Base-by-base conservation (phyloP, 2,329 filamentous ascomycete genomes). In the Cladosporium colombiae region DNA sequence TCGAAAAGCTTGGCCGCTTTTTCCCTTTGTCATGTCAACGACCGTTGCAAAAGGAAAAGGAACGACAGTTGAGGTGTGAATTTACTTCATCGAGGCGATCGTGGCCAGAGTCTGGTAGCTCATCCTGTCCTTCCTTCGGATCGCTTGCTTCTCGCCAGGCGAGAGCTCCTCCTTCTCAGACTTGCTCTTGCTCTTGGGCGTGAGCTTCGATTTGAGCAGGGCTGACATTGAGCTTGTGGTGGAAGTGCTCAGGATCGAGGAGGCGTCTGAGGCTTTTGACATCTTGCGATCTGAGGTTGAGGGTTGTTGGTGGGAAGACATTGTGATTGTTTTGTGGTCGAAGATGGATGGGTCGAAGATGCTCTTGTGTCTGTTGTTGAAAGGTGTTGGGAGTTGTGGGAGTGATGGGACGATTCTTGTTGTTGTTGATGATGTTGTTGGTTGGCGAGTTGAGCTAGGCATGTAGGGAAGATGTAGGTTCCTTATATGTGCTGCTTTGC, bases 211-310 rank as follows among this genome's bases (percentile, higher is more conserved):
- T 46, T 67, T 67, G 49, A 67, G 65, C 18, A 67, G 37, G 35
- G 56, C 46, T 11, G 62, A 44, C 35, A 58, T 67, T n/a, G 65
- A 67, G 57, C 46, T 67, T 33, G 57, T 64, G n/a, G 61, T 67
- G 21, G 65, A 67, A 2, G 61, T 56, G 55, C 53, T 61, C 46
- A 57, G 63, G 49, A 61, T 61, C 5, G 65, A 67, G 10, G 63
- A 44, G 1, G 55, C 37, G 25, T 65, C 63, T 25, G 62, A 50
- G n/a, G 29, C 35, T 37, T 23, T 31, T 14, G 29, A 18, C 18
- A 16, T 16, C 8, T 55, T 56, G 23, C 10, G n/a, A 40, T 62
- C 46, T 35, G 59, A 52, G 1, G 21, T 16, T 27, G 52, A 37
- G 25, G 62, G 31, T 27, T 59, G 21, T 27, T 59, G 21, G 56